A percentile compares a stretch with the other conserved stretches of the same genome.
Evolutionary conservation across 2,329 filamentous ascomycete genomes (phyloP).

Genomic region (Escovopsis sp.): DNA sequence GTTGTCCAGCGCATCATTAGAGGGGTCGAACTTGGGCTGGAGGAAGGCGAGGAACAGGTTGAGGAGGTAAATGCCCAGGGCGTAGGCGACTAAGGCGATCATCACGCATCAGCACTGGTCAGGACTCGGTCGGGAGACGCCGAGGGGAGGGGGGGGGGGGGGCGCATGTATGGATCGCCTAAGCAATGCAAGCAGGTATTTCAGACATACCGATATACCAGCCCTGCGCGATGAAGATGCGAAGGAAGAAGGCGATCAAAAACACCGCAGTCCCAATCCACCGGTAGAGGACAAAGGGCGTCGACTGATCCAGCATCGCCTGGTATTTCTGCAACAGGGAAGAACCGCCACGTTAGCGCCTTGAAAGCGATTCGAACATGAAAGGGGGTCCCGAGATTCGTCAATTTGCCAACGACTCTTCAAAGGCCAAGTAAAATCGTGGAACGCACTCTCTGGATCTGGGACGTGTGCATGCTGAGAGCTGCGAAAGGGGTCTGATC

Average conservation of each 20-base stretch:
- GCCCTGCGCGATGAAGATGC: conserved; percentile 84
- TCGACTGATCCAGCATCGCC: conserved; percentile 83
- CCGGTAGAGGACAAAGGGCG: conserved; percentile 76
- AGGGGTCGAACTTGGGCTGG: conserved; percentile 96
- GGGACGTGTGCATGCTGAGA: conserved; percentile 72
- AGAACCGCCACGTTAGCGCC: conserved; percentile 6
- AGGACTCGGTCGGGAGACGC: too few species aligned
- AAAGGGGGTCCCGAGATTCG: conserved; percentile 1
- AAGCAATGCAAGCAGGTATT: neutral
- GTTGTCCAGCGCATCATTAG: conserved; percentile 76
- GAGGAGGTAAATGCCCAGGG: conserved; percentile 93
- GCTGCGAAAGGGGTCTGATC: conserved; percentile 86
- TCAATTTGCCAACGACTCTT: too few species aligned
- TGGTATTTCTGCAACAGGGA: conserved; percentile 60
- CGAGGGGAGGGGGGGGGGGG: too few species aligned
- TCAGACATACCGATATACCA: conserved; percentile 98
- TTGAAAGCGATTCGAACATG: neutral
- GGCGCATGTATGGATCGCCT: neutral
- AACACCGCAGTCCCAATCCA: conserved; percentile 71
- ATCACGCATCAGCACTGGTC: neutral
- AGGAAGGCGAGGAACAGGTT: conserved; percentile 99
- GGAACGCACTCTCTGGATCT: conserved; percentile 49
- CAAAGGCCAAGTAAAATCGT: too few species aligned
- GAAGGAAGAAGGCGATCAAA: conserved; percentile 68
- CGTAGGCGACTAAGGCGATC: conserved; percentile 63